Conservation (phyloP, 1,284 basidiomycete genomes). For the Puccinia polysora region DNA sequence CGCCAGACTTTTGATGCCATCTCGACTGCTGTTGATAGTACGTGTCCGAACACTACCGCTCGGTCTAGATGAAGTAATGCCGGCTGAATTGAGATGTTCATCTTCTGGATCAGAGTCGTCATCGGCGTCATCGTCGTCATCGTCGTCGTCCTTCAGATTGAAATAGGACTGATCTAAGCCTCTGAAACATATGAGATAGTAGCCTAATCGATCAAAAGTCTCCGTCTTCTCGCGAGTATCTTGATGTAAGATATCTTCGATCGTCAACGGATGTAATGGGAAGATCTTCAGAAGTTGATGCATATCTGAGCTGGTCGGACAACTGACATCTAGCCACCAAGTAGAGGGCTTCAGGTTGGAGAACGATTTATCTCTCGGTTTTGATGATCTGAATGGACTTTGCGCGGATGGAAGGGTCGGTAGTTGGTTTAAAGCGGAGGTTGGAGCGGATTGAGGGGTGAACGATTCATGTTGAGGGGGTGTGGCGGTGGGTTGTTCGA, state of each 20-base stretch:
- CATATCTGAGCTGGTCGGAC: constrained; percentile 85
- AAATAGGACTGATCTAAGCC: constrained; percentile 65
- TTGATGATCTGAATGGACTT: not conserved
- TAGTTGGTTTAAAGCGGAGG: not conserved
- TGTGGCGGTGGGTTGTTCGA: not conserved
- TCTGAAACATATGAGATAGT: constrained; percentile 86
- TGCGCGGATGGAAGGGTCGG: not conserved
- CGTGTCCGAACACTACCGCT: no score
- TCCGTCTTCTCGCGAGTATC: constrained; percentile 92
- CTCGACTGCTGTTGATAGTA: no score
- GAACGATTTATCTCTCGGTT: no score
- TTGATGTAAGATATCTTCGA: constrained; percentile 92
- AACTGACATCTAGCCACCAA: constrained; percentile 91
- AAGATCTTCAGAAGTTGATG: constrained; percentile 80
- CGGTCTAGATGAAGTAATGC: no score
- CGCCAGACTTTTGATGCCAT: no score
- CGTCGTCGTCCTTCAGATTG: constrained; percentile 55
- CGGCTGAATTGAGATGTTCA: no score
- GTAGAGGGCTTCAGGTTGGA: constrained; percentile 53
- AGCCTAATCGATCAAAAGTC: constrained; percentile 78
- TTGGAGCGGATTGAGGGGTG: constrained; percentile 8
- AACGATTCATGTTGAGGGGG: not conserved
- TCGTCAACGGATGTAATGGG: constrained; percentile 83
- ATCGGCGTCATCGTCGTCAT: constrained; percentile 11
- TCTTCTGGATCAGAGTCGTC: no score